Conservation (phyloP, 1,284 basidiomycete genomes). For the Pterula multifida region DNA sequence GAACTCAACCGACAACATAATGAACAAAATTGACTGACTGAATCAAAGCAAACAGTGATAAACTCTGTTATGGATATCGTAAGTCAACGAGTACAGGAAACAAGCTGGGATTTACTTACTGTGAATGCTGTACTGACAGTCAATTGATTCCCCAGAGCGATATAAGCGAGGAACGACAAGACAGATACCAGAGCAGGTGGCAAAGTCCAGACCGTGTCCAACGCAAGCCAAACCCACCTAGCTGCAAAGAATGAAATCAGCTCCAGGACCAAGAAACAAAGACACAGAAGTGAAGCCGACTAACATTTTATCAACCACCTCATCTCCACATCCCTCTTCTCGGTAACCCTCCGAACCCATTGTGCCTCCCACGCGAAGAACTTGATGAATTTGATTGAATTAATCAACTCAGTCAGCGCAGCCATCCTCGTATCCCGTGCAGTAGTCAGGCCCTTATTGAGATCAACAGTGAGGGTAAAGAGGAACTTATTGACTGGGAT, state of each 20-base stretch:
- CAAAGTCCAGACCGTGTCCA: background rate
- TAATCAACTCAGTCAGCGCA: conserved; percentile 77
- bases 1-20: no score
- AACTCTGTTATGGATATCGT: conserved; percentile 20
- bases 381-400: conserved; percentile 77
- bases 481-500: conserved; percentile 68
- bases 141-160: conserved; percentile 52
- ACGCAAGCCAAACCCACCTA: conserved; percentile 49
- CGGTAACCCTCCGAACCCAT: conserved; percentile 54
- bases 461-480: conserved; percentile 47
- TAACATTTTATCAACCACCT: conserved; percentile 59
- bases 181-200: conserved; percentile 34
- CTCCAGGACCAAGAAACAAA: conserved; percentile 28
- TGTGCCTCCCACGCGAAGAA: conserved; percentile 77
- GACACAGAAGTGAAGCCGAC: conserved; percentile 8
- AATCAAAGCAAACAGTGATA: conserved; percentile 32
- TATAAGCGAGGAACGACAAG: conserved; percentile 52
- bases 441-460: conserved; percentile 62
- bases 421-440: conserved; percentile 80
- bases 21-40: conserved; percentile 13
- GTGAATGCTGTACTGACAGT: conserved; percentile 63
- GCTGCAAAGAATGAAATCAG: conserved; percentile 48
- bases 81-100: background rate
- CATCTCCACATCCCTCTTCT: conserved; percentile 50
- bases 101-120: conserved; percentile 22